A percentile compares a stretch with the other conserved stretches of the same genome.
These are phyloP conservation scores for Brettanomyces custersianus DNA, from an alignment of 805 yeast genomes.

Conservation along the genomic window DNA sequence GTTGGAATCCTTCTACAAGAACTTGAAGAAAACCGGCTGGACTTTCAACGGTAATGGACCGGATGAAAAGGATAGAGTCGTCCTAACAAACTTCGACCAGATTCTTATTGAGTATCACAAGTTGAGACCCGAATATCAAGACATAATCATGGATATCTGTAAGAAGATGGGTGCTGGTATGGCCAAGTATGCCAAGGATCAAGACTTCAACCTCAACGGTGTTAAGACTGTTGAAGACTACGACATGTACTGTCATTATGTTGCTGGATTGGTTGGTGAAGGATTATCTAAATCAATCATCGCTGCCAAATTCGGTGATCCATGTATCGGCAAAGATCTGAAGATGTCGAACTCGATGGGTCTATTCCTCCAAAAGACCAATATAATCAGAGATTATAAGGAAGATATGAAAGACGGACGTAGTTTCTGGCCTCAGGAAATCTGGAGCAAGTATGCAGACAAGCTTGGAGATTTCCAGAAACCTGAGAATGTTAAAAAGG, in stretches of 20 bases:
- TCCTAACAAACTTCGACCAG: conserved; percentile 68
- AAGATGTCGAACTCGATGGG: conserved; percentile 82
- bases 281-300: conserved; percentile 82
- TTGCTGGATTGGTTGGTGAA: conserved; percentile 96
- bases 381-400: conserved; percentile 88
- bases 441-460: conserved; percentile 78
- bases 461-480: conserved; percentile 50
- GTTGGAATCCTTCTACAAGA: conserved; percentile 56
- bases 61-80: conserved; percentile 73
- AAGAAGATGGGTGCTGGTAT: conserved; percentile 91
- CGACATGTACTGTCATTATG: conserved; percentile 90
- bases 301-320: conserved; percentile 61
- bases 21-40: conserved; percentile 64
- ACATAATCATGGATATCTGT: conserved; percentile 69
- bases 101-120: conserved; percentile 64
- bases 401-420: conserved; percentile 91
- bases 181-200: conserved; percentile 85
- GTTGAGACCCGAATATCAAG: conserved; percentile 69
- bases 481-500: conserved; percentile 40
- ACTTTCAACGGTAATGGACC: conserved; percentile 68
- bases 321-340: conserved; percentile 42
- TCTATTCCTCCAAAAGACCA: conserved; percentile 86
- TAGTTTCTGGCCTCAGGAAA: conserved; percentile 92
- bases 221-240: conserved; percentile 72
- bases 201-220: conserved; percentile 71